Evolutionary conservation across 805 yeast genomes (phyloP).

Genomic region (Yarrowia sp.): DNA sequence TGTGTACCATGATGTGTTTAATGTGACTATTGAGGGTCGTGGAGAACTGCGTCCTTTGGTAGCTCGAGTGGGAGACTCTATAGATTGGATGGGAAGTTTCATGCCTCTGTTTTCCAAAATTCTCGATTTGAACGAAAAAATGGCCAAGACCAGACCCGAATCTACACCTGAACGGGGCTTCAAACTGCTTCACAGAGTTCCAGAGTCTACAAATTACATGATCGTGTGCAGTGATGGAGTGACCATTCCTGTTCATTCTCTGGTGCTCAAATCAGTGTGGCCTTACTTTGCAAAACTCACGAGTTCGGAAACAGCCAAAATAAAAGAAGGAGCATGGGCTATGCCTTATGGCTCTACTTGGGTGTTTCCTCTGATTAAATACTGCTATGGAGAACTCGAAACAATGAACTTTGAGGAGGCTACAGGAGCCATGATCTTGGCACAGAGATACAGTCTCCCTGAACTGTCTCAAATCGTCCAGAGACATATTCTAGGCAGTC

Average conservation of each 20-base stretch:
- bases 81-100: conserved; percentile 2
- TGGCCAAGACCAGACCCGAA: not conserved
- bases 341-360: not conserved
- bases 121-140: not conserved
- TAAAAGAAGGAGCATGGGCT: conserved; percentile 11
- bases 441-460: not conserved
- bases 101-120: conserved; percentile 12
- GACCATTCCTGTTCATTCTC: not conserved
- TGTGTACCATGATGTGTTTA: conserved; percentile 9
- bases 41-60: conserved; percentile 3
- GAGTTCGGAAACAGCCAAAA: conserved; percentile 4
- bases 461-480: conserved; percentile 1
- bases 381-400: conserved; percentile 12
- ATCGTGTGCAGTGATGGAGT: conserved; percentile 23
- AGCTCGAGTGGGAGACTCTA: conserved; percentile 11
- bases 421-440: not conserved
- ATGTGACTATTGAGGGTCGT: not conserved
- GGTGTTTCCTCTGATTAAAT: conserved; percentile 3
- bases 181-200: not conserved
- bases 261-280: conserved; percentile 11
- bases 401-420: conserved; percentile 13
- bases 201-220: conserved; percentile 7
- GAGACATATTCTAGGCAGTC: not conserved
- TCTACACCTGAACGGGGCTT: not conserved
- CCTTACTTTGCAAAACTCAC: conserved; percentile 9